These are phyloP conservation scores for Lunularia cruciata DNA, from an alignment of 225 moss, liverwort and hornwort genomes.

Conservation along the genomic window DNA sequence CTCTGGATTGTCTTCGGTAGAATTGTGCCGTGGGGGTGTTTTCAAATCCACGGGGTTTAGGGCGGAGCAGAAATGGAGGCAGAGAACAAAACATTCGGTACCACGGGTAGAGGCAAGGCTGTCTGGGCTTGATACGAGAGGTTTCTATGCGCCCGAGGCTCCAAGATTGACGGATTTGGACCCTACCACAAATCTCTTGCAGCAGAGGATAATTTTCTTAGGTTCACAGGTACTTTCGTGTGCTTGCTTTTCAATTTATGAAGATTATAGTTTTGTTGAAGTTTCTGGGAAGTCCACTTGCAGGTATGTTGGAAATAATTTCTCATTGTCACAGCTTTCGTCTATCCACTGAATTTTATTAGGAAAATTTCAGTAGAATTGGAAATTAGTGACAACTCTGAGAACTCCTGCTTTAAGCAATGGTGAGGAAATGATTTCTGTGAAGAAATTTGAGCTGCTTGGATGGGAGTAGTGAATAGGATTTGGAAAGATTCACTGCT, in stretches of 20 bases:
- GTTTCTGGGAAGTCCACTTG: too few relatives aligned
- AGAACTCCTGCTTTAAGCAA: too few relatives aligned
- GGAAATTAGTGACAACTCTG: too few relatives aligned
- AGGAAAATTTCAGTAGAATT: too few relatives aligned
- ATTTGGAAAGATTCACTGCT: too few relatives aligned
- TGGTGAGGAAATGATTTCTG: not conserved
- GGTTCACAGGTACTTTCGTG: constrained; percentile 72
- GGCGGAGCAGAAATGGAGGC: constrained; percentile 16
- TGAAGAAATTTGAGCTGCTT: not conserved
- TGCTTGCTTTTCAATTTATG: too few relatives aligned
- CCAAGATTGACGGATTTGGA: constrained; percentile 80
- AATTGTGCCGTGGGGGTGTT: constrained; percentile 15
- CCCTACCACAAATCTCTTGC: constrained; percentile 62
- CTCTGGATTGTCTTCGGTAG: not conserved
- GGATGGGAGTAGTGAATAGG: too few relatives aligned
- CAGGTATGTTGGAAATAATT: too few relatives aligned
- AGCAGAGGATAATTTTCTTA: constrained; percentile 77
- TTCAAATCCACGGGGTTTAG: constrained; percentile 26
- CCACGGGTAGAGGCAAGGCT: constrained; percentile 13
- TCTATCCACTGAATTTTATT: too few relatives aligned
- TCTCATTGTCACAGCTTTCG: too few relatives aligned
- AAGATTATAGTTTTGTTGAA: too few relatives aligned
- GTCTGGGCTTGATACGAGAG: not conserved
- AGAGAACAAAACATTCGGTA: constrained; percentile 7
- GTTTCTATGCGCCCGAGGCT: constrained; percentile 22